Base-by-base conservation (phyloP, 1,284 basidiomycete species). In the Irpex lacteus region DNA sequence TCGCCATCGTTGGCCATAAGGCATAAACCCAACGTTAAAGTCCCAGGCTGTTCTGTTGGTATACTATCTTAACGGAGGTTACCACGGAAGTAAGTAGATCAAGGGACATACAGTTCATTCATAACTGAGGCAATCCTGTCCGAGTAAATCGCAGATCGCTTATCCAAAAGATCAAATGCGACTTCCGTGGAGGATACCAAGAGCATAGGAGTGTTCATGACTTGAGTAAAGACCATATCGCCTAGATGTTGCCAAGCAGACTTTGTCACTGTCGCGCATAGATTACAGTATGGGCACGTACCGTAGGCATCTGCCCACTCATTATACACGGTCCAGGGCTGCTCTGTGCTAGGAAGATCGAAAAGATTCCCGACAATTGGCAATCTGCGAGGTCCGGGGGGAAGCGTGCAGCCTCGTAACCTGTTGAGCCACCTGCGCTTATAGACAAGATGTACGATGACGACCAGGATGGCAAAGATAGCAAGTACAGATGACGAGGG, bases 1-100 rank as follows among this genome's bases (percentile, higher is more conserved):
- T 60, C 69, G 52, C 74, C 77, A 80, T 5, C 70, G 70, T 5
- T 74, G 72, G 1, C 75, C 75, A 60, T 78, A 80, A 47, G 60
- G 68, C 61, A 71, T 66, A 37, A 78, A 68, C 5, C 73, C 73
- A 19, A 81, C 69, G 6, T 73, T 69, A 57, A 73, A 71, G 5
- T 69, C 69, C 64, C 74, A 79, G 5, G 74, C 72, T n/a, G 52
- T 53, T 19, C 52, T 53, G 19, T 2, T 19, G 19, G 9, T 9
- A 18, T 19, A 9, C 52, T n/a, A 19, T 19, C 9, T 53, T 6
- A 53, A 19, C 19, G 8, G 18, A 53, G 2, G 52, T 53, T 19
- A 18, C 26, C 18, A 7, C 18, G n/a, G 40, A 11, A 9, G 40
- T 44, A 44, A 44, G 40, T n/a, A 9, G 40, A 18, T 49, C 13